Evolutionary conservation across 169 alveolate species (phyloP).

Genomic region (Eimeria sp.): DNA sequence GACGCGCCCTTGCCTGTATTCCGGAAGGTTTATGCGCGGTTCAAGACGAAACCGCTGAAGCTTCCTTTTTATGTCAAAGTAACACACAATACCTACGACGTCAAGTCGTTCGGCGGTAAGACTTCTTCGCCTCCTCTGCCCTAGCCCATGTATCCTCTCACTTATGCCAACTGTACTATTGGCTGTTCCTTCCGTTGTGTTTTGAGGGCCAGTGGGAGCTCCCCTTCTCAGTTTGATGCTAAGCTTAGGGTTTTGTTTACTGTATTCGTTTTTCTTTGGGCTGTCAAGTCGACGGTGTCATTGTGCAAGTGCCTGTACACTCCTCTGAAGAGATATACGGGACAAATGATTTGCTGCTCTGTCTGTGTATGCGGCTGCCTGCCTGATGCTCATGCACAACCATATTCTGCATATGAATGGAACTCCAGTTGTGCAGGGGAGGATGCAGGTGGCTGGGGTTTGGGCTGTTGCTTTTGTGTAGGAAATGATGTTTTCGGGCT

Average conservation of each 20-base stretch:
- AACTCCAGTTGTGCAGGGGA: not conserved
- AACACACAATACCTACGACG: constrained; percentile 71
- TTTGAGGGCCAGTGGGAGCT: not conserved
- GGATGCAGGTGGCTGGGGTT: not conserved
- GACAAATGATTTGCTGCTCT: not conserved
- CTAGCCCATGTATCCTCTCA: not conserved
- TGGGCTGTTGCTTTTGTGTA: not conserved
- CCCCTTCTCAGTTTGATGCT: not conserved
- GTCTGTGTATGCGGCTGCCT: not conserved
- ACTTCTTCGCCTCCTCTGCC: not conserved
- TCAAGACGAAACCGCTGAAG: constrained; percentile 75
- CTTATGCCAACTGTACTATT: not conserved
- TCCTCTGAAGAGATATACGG: too few species aligned
- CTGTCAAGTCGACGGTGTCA: not conserved
- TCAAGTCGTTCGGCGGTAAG: constrained; percentile 83
- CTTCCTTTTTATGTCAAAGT: constrained; percentile 81
- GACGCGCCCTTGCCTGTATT: constrained; percentile 84
- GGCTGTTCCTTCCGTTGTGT: not conserved
- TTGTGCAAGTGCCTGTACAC: too few species aligned
- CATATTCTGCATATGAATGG: not conserved
- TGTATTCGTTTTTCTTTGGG: not conserved
- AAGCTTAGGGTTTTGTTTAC: not conserved
- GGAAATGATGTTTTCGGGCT: not conserved
- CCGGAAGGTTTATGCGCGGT: constrained; percentile 85
- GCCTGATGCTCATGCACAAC: not conserved